Evolutionary conservation across 1,284 basidiomycete genomes (phyloP), one percentile per base, ranked within the genome.

Genomic region (Heterobasidion occidentale): DNA sequence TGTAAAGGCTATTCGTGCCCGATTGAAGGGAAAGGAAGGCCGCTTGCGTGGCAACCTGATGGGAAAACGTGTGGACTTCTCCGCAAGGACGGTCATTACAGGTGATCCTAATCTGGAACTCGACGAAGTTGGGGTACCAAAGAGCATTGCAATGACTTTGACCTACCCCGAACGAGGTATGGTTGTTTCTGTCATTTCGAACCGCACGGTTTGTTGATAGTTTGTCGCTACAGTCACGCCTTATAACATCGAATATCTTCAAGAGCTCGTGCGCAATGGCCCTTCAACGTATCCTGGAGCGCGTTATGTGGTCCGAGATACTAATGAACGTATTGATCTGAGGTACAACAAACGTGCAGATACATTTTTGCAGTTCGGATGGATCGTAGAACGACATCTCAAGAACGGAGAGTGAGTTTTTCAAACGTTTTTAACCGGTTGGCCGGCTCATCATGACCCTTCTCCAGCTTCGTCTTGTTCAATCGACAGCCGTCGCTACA

Each of bases 51-150:
- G 97, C 44, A 99, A 99, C 71, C 71, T 99, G 71, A 99, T 99
- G 97, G 97, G 97, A 53, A 99, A 99, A 74, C 94, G 97, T 75
- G 97, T 99, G 58, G 96, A 99, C 70, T 99, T 99, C 70, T 99
- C 97, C 1, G 97, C 97, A 0, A 92, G 97, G 64, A 99, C 97
- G 20, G 97, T 99, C 68, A 99, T 99, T 68, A 98, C 97, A 6
- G 97, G 97, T 71, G 97, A 99, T 73, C 97, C 97, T 7, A 98
- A 99, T 71, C 70, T 99, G 60, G 90, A 97, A 67, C 75, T 99
- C 61, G 97, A 99, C 67, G 90, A 99, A 69, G 97, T 99, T 62
- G 97, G 97, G 57, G 97, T 99, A 3, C 97, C 97, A n/a, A 86
- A 80, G 65, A 94, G 86, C 65, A 99, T 99, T 58, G 97, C 95